These are phyloP conservation scores for Suillus weaverae DNA, from an alignment of 768 basidiomycete species.

Conservation along the genomic window DNA sequence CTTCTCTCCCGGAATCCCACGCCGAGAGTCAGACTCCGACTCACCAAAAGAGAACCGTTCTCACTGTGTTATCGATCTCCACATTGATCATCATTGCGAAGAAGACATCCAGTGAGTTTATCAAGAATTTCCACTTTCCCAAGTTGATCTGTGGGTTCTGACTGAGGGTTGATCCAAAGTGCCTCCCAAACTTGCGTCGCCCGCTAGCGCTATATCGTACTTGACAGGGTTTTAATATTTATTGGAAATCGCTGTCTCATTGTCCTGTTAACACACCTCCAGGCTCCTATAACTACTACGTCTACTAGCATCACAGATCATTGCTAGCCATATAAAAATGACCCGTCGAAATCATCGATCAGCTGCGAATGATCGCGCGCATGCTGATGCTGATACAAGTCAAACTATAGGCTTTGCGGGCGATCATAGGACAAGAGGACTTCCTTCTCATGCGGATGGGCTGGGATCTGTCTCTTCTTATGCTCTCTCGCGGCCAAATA, in stretches of 20 bases:
- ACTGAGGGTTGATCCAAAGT: background rate
- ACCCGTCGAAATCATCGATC: background rate
- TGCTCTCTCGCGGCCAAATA: background rate
- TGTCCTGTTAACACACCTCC: background rate
- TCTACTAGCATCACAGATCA: background rate
- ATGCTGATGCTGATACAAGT: background rate
- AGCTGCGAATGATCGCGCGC: background rate
- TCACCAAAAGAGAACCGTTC: background rate
- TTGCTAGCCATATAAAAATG: background rate
- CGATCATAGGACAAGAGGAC: background rate
- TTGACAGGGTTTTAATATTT: background rate
- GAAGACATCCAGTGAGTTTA: background rate
- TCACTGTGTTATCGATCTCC: background rate
- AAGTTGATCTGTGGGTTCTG: background rate
- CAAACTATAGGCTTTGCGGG: background rate
- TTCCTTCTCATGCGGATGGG: background rate
- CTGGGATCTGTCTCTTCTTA: background rate
- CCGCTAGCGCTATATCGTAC: background rate
- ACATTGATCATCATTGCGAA: background rate
- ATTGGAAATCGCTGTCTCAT: background rate
- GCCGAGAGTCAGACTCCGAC: too few species aligned
- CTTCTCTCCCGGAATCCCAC: background rate
- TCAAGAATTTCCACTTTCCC: background rate
- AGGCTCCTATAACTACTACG: background rate
- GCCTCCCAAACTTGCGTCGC: background rate